phyloP scores from a whole-genome alignment of 1,284 basidiomycete species.

The Microbotryum silenes-acaulis region DNA sequence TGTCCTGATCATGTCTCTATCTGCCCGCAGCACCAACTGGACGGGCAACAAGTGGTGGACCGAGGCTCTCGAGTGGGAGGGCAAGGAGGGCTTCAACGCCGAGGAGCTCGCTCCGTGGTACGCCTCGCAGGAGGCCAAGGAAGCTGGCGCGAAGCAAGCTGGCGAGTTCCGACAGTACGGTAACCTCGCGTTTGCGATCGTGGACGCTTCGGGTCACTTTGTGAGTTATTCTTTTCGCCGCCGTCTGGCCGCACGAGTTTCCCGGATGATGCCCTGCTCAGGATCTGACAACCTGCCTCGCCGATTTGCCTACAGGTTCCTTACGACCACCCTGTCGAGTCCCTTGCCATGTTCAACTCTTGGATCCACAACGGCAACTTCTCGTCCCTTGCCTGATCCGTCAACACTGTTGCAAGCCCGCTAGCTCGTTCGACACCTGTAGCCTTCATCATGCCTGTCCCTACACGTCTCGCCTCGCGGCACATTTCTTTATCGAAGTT shows the following conservation, averaged over 20 bases:
- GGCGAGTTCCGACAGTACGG: conserved; percentile 29
- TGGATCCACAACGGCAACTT: conserved; percentile 19
- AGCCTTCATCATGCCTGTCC: too few relatives aligned
- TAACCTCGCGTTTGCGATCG: conserved; percentile 33
- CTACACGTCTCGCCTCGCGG: too few relatives aligned
- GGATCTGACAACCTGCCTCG: background rate
- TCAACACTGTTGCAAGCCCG: too few relatives aligned
- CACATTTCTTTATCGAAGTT: too few relatives aligned
- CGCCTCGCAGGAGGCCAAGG: conserved; percentile 10
- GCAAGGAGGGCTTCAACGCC: conserved; percentile 19
- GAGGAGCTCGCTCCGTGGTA: conserved; percentile 27
- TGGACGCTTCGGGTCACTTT: conserved; percentile 26
- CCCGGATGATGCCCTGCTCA: conserved; percentile 2
- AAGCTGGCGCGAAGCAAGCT: conserved; percentile 6
- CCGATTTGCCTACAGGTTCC: conserved; percentile 21
- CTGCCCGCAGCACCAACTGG: conserved; percentile 28
- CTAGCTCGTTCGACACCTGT: too few relatives aligned
- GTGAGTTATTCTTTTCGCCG: background rate
- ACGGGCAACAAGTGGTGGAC: conserved; percentile 30
- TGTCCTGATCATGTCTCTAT: background rate
- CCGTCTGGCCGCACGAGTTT: background rate
- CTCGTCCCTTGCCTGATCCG: too few relatives aligned
- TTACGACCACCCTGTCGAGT: conserved; percentile 30
- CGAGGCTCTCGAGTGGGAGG: conserved; percentile 25
- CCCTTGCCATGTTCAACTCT: conserved; percentile 29